Base-by-base conservation (phyloP, 345 rosid species). In the Noccaea caerulescens region DNA sequence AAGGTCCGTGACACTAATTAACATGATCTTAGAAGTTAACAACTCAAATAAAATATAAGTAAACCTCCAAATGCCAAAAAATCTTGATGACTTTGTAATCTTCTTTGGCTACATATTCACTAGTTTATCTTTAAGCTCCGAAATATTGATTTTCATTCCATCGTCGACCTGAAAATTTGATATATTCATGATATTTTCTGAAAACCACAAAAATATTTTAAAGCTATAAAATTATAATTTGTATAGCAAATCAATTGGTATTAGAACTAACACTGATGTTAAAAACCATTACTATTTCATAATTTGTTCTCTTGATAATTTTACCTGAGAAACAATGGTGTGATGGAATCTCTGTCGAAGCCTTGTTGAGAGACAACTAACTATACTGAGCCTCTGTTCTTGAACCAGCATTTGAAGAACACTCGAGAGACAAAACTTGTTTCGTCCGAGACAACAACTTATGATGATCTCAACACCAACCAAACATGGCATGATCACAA, bases 281-380 rank as follows among this genome's bases (percentile, higher is more conserved):
- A 61, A 1, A 18, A 71, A 43, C 6, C 10, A 43, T 18, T 2
- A 27, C 39, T 49, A 39, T 43, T 44, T 12, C 32, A 54, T 1
- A 55, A 30, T 7, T 10, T 41, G 42, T 16, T 10, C 34, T 14
- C 11, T 33, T 57, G 4, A 45, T 20, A 7, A 14, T 6, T 23
- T 11, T 75, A 75, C 79, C 75, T 76, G 47, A 10, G 67, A 56
- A 50, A 63, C 71, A 76, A 76, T 76, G 55, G 66, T 76, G 66
- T 76, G 75, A 10, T 57, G 23, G 16, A 69, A 57, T 71, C 67
- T 69, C 11, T 63, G 66, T 20, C 18, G 75, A 37, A 63, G 13
- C 45, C 47, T 76, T 25, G 61, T 32, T 32, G 79, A 76, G 55
- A 69, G 43, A 25, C 75, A 69, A 55, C 79, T 76, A 69, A 63